These are phyloP conservation scores for Cnidoscolus chayamansa DNA, from an alignment of 441 rosid species.

Conservation along the genomic window DNA sequence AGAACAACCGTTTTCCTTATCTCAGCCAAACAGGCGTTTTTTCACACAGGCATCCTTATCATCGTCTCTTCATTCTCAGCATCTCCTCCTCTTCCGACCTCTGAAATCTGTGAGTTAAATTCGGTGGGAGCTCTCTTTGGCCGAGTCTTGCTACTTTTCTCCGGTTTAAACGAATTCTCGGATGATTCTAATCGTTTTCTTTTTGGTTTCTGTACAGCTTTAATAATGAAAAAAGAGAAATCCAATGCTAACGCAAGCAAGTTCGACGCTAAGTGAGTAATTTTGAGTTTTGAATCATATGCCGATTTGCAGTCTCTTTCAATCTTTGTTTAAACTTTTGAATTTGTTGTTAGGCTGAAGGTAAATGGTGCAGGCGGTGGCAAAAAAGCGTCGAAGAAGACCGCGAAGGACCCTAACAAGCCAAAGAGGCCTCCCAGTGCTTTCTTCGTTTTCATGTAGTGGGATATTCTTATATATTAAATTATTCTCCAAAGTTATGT, in stretches of 20 bases:
- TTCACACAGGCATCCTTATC: constrained; percentile 14
- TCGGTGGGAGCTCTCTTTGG: neutral
- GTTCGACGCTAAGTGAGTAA: constrained; percentile 44
- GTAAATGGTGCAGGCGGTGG: constrained; percentile 31
- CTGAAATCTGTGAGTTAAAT: neutral
- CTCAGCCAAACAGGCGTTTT: neutral
- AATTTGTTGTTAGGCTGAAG: constrained; percentile 43
- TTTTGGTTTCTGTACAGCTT: constrained; percentile 29
- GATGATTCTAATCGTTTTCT: neutral
- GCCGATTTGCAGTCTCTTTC: too few relatives aligned
- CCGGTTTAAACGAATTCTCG: too few relatives aligned
- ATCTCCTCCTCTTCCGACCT: neutral
- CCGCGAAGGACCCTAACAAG: constrained; percentile 81
- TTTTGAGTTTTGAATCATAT: neutral
- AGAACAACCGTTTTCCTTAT: neutral
- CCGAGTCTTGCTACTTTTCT: too few relatives aligned
- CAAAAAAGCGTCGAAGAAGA: constrained; percentile 39
- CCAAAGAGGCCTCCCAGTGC: constrained; percentile 93
- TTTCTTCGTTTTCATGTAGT: constrained; percentile 92
- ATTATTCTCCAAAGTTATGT: too few relatives aligned
- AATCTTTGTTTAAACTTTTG: neutral
- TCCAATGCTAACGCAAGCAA: constrained; percentile 37
- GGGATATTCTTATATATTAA: neutral
- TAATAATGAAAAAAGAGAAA: constrained; percentile 60
- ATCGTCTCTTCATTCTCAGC: neutral